These are phyloP conservation scores for Salix udensis DNA, from an alignment of 345 rosid genomes.

Conservation along the genomic window DNA sequence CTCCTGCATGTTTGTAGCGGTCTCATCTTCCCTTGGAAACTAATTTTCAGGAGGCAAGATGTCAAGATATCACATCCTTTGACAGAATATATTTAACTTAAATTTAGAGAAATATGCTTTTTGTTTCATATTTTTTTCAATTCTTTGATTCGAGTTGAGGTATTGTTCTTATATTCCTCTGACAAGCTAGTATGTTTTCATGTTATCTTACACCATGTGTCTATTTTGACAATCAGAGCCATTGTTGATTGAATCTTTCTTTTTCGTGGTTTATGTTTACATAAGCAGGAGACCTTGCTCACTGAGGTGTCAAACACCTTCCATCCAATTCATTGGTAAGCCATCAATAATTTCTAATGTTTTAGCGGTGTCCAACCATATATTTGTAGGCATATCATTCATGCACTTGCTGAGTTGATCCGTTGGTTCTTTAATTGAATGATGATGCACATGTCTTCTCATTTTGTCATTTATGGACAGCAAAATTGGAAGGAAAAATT, in stretches of 20 bases:
- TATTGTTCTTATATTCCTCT: background rate
- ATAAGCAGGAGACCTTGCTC: slow-evolving; percentile 28
- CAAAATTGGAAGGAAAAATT: background rate
- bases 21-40: background rate
- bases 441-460: too few relatives aligned
- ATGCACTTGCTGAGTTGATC: background rate
- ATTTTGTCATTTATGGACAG: too few relatives aligned
- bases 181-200: background rate
- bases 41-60: background rate
- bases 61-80: background rate
- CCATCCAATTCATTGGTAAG: slow-evolving; percentile 42
- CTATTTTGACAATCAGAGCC: background rate
- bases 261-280: background rate
- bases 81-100: background rate
- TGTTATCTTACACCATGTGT: background rate
- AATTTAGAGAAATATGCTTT: background rate
- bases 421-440: background rate
- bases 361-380: background rate
- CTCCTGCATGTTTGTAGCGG: background rate
- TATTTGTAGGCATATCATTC: background rate
- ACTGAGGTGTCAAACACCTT: slow-evolving; percentile 34
- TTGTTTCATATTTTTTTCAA: background rate
- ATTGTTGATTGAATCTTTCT: background rate
- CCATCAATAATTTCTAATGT: slow-evolving; percentile 12
- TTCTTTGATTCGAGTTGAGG: background rate